Evolutionary conservation across 371 early-diverging fungal genomes (phyloP).

Genomic region (Neoconidiobolus thromboides): DNA sequence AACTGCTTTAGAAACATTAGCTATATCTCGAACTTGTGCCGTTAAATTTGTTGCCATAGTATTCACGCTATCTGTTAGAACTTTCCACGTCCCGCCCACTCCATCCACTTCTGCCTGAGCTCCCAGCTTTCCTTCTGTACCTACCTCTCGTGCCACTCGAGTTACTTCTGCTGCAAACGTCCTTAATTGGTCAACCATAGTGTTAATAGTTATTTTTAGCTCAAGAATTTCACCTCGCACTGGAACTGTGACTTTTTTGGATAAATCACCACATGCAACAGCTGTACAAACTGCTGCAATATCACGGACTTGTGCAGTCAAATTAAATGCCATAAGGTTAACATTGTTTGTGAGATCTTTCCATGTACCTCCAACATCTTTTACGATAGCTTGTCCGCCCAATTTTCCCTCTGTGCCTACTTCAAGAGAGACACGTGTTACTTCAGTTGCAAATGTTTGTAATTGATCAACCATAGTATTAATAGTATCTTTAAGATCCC

Average conservation of each 20-base stretch:
- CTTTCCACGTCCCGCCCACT: constrained; percentile 38
- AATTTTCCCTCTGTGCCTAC: constrained; percentile 44
- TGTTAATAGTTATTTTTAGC: constrained; percentile 36
- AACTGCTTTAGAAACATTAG: constrained; percentile 23
- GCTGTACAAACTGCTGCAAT: constrained; percentile 30
- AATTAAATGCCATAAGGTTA: constrained; percentile 26
- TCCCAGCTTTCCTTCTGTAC: constrained; percentile 35
- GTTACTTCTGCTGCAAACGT: constrained; percentile 39
- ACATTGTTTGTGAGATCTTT: constrained; percentile 33
- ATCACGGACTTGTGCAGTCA: constrained; percentile 29
- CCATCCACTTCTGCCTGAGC: constrained; percentile 29
- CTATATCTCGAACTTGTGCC: constrained; percentile 27
- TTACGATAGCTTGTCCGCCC: constrained; percentile 26
- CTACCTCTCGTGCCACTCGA: constrained; percentile 39
- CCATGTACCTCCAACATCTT: constrained; percentile 26
- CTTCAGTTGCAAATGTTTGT: constrained; percentile 39
- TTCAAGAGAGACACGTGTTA: constrained; percentile 37
- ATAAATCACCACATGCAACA: constrained; percentile 39
- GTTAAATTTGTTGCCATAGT: constrained; percentile 35
- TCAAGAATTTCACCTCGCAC: constrained; percentile 34
- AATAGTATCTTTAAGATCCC: constrained; percentile 25
- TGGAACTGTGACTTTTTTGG: constrained; percentile 27
- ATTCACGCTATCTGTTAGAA: constrained; percentile 39
- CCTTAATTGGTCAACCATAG: constrained; percentile 35
- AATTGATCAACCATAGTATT: constrained; percentile 38